These are phyloP conservation scores for Arthromyces matolae DNA, from an alignment of 768 basidiomycete species.

Conservation along the genomic window DNA sequence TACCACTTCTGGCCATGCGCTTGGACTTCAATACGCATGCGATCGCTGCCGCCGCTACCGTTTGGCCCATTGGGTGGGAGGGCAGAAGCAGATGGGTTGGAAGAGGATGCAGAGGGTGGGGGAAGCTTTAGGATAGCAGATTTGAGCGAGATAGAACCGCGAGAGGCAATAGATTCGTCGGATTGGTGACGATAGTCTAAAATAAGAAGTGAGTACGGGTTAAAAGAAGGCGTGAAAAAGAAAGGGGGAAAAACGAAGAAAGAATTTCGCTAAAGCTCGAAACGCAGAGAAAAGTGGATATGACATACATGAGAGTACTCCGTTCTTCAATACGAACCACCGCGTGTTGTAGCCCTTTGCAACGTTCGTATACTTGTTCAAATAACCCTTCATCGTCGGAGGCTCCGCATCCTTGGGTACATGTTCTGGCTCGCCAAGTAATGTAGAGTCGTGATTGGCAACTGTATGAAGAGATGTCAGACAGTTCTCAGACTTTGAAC, in stretches of 20 bases:
- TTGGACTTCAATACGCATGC: too few relatives aligned
- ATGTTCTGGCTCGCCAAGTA: slow-evolving; percentile 51
- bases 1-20: too few relatives aligned
- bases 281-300: too few relatives aligned
- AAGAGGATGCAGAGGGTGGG: too few relatives aligned
- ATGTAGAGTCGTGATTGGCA: slow-evolving; percentile 72
- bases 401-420: slow-evolving; percentile 46
- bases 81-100: background rate
- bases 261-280: too few relatives aligned
- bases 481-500: slow-evolving; percentile 72
- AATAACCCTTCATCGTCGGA: slow-evolving; percentile 66
- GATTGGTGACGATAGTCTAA: slow-evolving; percentile 88
- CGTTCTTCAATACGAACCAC: slow-evolving; percentile 90
- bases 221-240: background rate
- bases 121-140: slow-evolving; percentile 64
- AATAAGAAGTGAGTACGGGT: slow-evolving; percentile 4
- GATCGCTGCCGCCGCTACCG: too few relatives aligned
- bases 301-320: slow-evolving; percentile 72
- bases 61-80: too few relatives aligned
- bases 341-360: slow-evolving; percentile 84
- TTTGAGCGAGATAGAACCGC: slow-evolving; percentile 87
- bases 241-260: slow-evolving; percentile 2
- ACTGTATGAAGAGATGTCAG: slow-evolving; percentile 42
- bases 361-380: slow-evolving; percentile 92
- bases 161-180: slow-evolving; percentile 79